These are phyloP conservation scores for Rhizopus sp. DNA, from an alignment of 371 early-diverging fungal genomes.

Conservation along the genomic window DNA sequence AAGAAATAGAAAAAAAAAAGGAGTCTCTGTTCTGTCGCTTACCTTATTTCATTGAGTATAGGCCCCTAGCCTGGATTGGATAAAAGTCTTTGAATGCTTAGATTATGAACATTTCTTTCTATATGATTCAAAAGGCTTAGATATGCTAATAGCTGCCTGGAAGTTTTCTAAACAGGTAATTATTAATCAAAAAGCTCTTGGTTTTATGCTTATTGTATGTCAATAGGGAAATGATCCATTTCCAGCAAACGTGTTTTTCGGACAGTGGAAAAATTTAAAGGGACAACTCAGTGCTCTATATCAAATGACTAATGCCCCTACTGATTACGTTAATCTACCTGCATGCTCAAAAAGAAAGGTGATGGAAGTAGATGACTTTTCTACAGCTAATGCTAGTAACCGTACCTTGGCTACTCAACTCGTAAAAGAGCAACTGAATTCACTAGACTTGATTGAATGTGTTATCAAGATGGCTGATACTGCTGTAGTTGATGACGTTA, in stretches of 20 bases:
- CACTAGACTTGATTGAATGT: conserved; percentile 74
- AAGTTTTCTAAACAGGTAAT: conserved; percentile 62
- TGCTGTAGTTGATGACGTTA: conserved; percentile 64
- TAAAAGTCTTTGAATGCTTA: conserved; percentile 59
- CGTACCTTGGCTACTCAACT: conserved; percentile 55
- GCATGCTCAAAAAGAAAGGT: conserved; percentile 52
- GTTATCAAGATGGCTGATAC: conserved; percentile 67
- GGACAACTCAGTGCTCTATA: conserved; percentile 76
- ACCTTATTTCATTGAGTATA: conserved; percentile 12
- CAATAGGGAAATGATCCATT: conserved; percentile 43
- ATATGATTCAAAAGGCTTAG: conserved; percentile 64
- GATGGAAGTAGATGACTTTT: conserved; percentile 57
- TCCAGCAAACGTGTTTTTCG: conserved; percentile 74
- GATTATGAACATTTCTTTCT: conserved; percentile 76
- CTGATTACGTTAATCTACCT: conserved; percentile 51
- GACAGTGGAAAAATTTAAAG: conserved; percentile 72
- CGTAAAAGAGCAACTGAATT: conserved; percentile 70
- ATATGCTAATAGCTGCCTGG: conserved; percentile 67
- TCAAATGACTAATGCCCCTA: conserved; percentile 64
- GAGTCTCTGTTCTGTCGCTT: neutral
- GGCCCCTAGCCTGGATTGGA: conserved; percentile 68
- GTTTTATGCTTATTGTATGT: neutral
- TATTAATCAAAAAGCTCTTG: neutral
- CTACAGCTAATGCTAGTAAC: conserved; percentile 48
- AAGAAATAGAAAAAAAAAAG: conserved; percentile 15